A percentile compares a stretch with the other conserved stretches of the same genome.
These are phyloP conservation scores for Euphorbia tirucalli DNA, from an alignment of 345 rosid genomes.

Conservation along the genomic window DNA sequence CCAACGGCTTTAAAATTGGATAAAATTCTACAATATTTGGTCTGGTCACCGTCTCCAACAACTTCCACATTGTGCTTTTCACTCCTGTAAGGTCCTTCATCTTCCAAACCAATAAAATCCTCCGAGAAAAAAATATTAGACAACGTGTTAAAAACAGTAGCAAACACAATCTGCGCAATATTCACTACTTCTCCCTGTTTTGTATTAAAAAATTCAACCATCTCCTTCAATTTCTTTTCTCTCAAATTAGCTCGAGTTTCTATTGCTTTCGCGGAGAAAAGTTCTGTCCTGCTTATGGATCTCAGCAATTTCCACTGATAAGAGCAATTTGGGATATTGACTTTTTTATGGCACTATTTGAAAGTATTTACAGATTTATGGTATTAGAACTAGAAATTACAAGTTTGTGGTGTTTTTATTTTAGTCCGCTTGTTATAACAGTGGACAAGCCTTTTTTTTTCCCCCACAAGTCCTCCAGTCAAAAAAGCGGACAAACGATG, in stretches of 20 bases:
- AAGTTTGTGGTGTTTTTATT: too few species aligned
- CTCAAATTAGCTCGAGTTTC: constrained; percentile 6
- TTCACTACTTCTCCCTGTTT: constrained; percentile 12
- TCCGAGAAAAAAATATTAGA: constrained; percentile 9
- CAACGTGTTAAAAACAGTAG: constrained; percentile 8
- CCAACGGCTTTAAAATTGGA: constrained; percentile 3
- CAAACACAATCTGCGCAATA: constrained; percentile 15
- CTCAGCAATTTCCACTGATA: constrained; percentile 4
- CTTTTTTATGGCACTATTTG: too few species aligned
- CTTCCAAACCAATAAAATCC: constrained; percentile 4
- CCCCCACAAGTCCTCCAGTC: too few species aligned
- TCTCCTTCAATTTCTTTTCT: constrained; percentile 16
- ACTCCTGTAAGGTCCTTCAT: neutral
- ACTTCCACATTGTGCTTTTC: neutral
- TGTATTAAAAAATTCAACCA: constrained; percentile 9
- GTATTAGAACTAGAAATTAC: too few species aligned
- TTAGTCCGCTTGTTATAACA: too few species aligned
- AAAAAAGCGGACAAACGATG: too few species aligned
- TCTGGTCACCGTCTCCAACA: neutral
- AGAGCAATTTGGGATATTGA: neutral
- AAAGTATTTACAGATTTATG: too few species aligned
- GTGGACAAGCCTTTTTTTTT: too few species aligned
- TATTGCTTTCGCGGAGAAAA: constrained; percentile 19
- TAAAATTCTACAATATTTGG: constrained; percentile 12
- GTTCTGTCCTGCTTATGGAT: constrained; percentile 12